Base-by-base conservation (phyloP, 2,329 filamentous ascomycete species). In the Graphium sp. region DNA sequence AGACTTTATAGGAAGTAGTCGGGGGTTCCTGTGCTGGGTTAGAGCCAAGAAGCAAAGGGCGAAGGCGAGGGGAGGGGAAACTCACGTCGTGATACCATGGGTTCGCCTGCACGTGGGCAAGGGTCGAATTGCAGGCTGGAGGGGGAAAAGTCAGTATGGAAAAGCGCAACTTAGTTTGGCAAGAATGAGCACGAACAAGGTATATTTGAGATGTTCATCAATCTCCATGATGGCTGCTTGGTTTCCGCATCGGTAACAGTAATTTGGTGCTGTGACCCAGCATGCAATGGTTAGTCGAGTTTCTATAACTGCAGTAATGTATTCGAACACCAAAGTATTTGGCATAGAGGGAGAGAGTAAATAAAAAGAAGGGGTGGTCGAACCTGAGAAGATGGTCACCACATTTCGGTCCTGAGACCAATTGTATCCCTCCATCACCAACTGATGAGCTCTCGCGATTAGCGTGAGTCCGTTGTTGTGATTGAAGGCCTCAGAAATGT, bases 201-300 rank as follows among this genome's bases (percentile, higher is more conserved):
- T 95, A 59, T 95, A 98, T 65, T 98, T 95, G 50, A 98, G 62
- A 54, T 95, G 85, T 60, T 98, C 89, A 41, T 95, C 89, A 54
- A 98, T 98, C 58, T 95, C 89, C 89, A 98, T 98, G 53, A 98
- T 95, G n/a, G 89, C 89, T 32, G 89, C 89, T 58, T 95, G 89
- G 58, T 98, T 98, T 49, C 89, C 89, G 50, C 89, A 98, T 53
- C 89, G 74, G 66, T 98, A 95, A 63, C 87, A 98, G 66, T 98
- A 98, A 55, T 87, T 87, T 37, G 80, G 80, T 30, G 80, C 80
- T 74, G 46, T 13, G n/a, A 18, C 10, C 18, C 14, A 14, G 9
- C 20, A 20, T 22, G 20, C 15, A 26, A 32, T 24, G 30, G 35
- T 31, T 19, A 35, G 30, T 22, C 15, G 37, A 55, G 16, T 26